These are phyloP conservation scores for Daedaleopsis sinensis DNA, from an alignment of 768 basidiomycete species.

Conservation along the genomic window DNA sequence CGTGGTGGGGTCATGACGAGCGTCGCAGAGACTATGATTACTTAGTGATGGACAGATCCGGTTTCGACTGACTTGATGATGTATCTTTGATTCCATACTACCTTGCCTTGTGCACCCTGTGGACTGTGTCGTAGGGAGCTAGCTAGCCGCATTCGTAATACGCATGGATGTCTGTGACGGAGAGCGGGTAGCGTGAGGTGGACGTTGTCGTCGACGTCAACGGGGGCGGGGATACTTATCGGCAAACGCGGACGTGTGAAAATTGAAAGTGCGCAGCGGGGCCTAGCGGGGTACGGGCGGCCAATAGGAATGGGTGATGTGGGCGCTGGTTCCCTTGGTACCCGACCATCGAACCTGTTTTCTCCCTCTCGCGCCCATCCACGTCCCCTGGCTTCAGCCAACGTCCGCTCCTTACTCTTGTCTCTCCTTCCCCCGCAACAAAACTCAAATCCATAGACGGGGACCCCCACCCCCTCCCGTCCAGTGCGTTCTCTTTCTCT, in stretches of 20 bases:
- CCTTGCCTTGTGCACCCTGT: constrained; percentile 7
- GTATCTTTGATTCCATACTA: constrained; percentile 2
- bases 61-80: not conserved
- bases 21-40: not conserved
- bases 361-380: constrained; percentile 1
- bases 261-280: not conserved
- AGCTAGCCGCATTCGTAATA: not conserved
- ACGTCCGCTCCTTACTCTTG: constrained; percentile 20
- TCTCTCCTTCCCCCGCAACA: constrained; percentile 15
- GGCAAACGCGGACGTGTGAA: not conserved
- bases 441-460: constrained; percentile 5
- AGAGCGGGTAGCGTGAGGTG: not conserved
- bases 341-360: not conserved
- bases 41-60: constrained; percentile 11
- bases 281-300: constrained; percentile 17
- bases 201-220: too few species aligned
- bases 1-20: not conserved
- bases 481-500: constrained; percentile 21
- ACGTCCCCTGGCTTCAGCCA: constrained; percentile 10
- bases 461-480: constrained; percentile 11
- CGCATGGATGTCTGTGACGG: not conserved
- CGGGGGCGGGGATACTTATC: too few species aligned
- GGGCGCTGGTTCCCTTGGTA: constrained; percentile 20
- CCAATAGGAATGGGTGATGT: constrained; percentile 8
- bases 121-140: not conserved